Base-by-base conservation (phyloP, 148 eudicot genomes). In the Cornus kousa region DNA sequence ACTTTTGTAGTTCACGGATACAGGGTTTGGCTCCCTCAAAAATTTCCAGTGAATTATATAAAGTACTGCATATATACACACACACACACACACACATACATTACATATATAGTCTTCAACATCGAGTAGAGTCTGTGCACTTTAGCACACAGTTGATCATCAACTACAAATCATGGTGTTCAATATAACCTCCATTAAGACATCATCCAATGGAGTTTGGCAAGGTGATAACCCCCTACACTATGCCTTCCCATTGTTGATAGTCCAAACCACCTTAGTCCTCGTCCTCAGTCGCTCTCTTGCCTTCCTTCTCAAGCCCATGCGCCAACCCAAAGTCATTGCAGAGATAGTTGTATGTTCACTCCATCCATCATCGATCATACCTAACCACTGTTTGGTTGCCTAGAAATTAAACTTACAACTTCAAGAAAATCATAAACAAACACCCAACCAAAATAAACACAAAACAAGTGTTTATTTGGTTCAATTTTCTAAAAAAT, bases 251-350 rank as follows among this genome's bases (percentile, higher is more conserved):
- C 86, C 90, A 1, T 75, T 87, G 40, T 57, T 87, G 40, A 85
- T 87, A 13, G 76, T 87, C 60, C 90, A 87, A 55, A 85, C 86
- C n/a, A 80, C 76, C 43, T 40, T 87, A 22, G 79, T 87, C 67
- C 79, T 87, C 70, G 19, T 65, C 13, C 65, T 87, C 70, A 85
- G 82, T 64, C 86, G 90, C 46, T 77, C 76, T 57, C 83, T 87
- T 48, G 81, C 82, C 72, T 67, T 87, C 79, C 82, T 87, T 22
- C 65, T 87, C 79, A 87, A 83, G 65, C 90, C 90, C 48, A 85
- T 87, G 72, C 90, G 90, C 16, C 90, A 87, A 24, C 90, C 90
- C 24, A 85, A 81, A 85, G 90, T 87, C 79, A 77, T 87, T 13
- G 88, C 90, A 0, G 90, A 87, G 78, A 87, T 87, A 22, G 62